Evolutionary conservation across 2,329 filamentous ascomycete species (phyloP), one percentile per base, ranked within the genome.

Genomic region (Pseudocercospora macadamiae): DNA sequence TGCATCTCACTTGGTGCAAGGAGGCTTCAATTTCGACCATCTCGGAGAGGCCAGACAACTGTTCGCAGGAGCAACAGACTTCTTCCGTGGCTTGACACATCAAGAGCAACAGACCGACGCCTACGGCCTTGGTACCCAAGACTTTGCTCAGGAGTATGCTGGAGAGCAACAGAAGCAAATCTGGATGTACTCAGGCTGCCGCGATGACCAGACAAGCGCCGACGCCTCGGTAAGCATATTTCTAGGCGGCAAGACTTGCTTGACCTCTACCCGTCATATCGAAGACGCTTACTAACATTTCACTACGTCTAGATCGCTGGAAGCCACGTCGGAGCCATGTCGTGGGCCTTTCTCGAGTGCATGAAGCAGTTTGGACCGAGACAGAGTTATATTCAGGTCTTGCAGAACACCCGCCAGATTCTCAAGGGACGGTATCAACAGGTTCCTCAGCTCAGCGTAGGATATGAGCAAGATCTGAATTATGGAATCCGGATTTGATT

Each of bases 1-100:
- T 48, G 84, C 83, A 1, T 72, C 74, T 8, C 67, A 77, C 36
- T 72, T 86, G 1, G 75, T 86, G 30, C 73, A 77, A 21, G 80
- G 82, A 3, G 81, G 81, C 14, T 82, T 83, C 65, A 71, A 64
- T 30, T 64, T 74, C 23, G 68, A 75, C 47, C 81, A 80, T 55
- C 55, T 83, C 2, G 75, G 75, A 9, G 82, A 83, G 60, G 83
- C 83, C 18, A 72, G 78, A 59, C 75, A 82, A 64, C 70, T 86
- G 4, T 76, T 83, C 26, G 81, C 79, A 0, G 82, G 82, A 36
- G 82, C 83, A 2, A 81, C 77, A 0, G 75, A 73, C 48, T 85
- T 86, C 68, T 85, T 84, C 72, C 76, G 79, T 57, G 76, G 80
- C 2, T 68, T 85, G 39, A 76, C 76, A 47, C 80, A 83, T 65